phyloP scores from a whole-genome alignment of 2,329 filamentous ascomycete species.

The Sclerotinia trifoliorum region DNA sequence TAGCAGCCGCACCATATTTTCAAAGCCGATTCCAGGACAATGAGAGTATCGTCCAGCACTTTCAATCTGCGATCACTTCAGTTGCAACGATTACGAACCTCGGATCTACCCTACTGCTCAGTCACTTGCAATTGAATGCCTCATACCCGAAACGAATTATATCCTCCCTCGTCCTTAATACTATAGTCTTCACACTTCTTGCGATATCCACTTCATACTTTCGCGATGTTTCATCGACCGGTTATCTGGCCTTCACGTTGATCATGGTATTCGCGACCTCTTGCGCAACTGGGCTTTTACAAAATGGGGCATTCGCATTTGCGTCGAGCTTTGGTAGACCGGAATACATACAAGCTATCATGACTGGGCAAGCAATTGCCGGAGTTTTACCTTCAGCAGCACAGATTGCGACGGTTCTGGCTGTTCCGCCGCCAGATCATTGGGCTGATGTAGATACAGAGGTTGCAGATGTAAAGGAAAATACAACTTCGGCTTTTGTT shows the following conservation, averaged over 20 bases:
- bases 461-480: conserved; percentile 41
- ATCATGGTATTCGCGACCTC: conserved; percentile 77
- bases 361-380: conserved; percentile 89
- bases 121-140: conserved; percentile 75
- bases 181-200: conserved; percentile 72
- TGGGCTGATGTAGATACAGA: conserved; percentile 30
- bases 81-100: conserved; percentile 85
- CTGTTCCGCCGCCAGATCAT: conserved; percentile 51
- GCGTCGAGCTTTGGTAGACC: conserved; percentile 79
- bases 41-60: conserved; percentile 72
- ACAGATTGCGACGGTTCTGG: conserved; percentile 80
- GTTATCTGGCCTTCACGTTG: conserved; percentile 81
- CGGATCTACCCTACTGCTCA: conserved; percentile 69
- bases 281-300: conserved; percentile 77
- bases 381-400: conserved; percentile 86
- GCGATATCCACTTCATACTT: conserved; percentile 75
- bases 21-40: conserved; percentile 72
- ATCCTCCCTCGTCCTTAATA: conserved; percentile 72
- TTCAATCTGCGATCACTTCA: conserved; percentile 85
- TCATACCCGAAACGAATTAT: conserved; percentile 88
- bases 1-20: conserved; percentile 93
- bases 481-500: conserved; percentile 72
- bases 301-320: conserved; percentile 93
- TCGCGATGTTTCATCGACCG: conserved; percentile 56
- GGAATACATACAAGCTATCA: conserved; percentile 94